Evolutionary conservation across 2,329 filamentous ascomycete genomes (phyloP).

Genomic region (Xylaria sp.): DNA sequence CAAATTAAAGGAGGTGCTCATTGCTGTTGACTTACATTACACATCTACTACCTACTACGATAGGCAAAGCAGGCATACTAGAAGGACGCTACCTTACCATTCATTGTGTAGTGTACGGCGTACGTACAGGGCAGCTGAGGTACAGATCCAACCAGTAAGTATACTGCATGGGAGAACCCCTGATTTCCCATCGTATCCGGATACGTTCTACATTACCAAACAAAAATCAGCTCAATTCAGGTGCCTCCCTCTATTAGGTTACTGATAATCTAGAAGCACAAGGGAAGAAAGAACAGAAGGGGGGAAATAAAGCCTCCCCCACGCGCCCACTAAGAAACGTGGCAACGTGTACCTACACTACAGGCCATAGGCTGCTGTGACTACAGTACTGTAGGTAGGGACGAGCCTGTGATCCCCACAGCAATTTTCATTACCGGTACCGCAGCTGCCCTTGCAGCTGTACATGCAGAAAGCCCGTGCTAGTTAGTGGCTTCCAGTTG

Average conservation of each 20-base stretch:
- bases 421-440: not conserved
- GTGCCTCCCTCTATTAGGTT: not conserved
- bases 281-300: not conserved
- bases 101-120: too few species aligned
- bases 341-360: slow-evolving; percentile 16
- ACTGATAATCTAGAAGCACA: not conserved
- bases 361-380: too few species aligned
- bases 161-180: not conserved
- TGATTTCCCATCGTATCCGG: not conserved
- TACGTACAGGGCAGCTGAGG: too few species aligned
- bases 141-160: too few species aligned
- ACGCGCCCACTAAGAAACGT: slow-evolving; percentile 5
- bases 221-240: not conserved
- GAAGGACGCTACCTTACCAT: too few species aligned
- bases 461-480: not conserved
- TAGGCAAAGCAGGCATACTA: not conserved
- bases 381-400: too few species aligned
- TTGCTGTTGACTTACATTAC: slow-evolving; percentile 1
- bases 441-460: not conserved
- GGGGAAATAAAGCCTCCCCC: not conserved
- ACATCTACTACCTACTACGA: slow-evolving; percentile 9
- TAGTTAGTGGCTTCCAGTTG: too few species aligned
- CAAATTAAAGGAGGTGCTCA: slow-evolving; percentile 13
- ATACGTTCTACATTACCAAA: not conserved
- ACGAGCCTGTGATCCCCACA: too few species aligned